Conservation (phyloP, 2,329 filamentous ascomycete genomes). For the Byssothecium circinans region DNA sequence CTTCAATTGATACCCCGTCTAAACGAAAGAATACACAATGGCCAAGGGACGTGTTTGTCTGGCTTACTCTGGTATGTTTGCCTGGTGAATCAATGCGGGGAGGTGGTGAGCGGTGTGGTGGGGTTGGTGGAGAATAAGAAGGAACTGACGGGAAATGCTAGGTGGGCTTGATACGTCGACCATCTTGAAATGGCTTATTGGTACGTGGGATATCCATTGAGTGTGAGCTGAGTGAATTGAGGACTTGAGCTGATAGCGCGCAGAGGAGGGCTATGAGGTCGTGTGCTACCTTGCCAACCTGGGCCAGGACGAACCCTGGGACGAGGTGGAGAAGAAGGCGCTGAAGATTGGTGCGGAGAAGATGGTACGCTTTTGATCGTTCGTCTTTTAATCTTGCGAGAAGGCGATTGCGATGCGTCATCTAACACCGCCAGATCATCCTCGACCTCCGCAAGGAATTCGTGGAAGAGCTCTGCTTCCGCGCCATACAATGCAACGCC, state of each 20-base stretch:
- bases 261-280: conserved; percentile 62
- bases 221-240: not conserved
- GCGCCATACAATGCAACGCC: conserved; percentile 71
- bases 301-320: conserved; percentile 62
- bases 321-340: conserved; percentile 69
- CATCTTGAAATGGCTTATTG: conserved; percentile 42
- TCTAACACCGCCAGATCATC: conserved; percentile 41
- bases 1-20: not conserved
- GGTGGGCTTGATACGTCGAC: conserved; percentile 63
- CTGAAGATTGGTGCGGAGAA: conserved; percentile 68
- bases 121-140: not conserved
- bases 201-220: conserved; percentile 18
- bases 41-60: conserved; percentile 52
- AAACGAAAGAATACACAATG: conserved; percentile 24
- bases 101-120: not conserved
- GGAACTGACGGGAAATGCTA: conserved; percentile 33
- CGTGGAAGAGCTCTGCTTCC: conserved; percentile 78
- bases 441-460: conserved; percentile 73
- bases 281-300: conserved; percentile 60
- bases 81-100: not conserved
- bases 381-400: too few relatives aligned
- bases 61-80: conserved; percentile 49
- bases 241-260: not conserved
- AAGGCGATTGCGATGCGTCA: not conserved
- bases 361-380: conserved; percentile 42